These are phyloP conservation scores for Verticillium dahliae DNA, from an alignment of 2,329 filamentous ascomycete genomes.

Conservation along the genomic window DNA sequence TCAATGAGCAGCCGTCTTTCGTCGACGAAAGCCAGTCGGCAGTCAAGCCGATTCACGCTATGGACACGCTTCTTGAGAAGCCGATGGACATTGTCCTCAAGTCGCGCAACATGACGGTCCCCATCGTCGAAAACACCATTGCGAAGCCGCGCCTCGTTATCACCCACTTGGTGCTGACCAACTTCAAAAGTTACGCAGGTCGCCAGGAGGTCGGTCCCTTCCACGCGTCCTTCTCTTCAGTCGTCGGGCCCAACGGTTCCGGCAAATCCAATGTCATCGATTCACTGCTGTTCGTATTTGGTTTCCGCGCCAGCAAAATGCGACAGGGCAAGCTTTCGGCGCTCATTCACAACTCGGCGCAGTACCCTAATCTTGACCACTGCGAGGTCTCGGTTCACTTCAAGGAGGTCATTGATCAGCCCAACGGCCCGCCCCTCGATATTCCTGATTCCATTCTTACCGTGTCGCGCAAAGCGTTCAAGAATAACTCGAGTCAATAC, in stretches of 20 bases:
- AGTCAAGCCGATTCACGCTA: constrained; percentile 66
- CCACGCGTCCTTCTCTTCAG: constrained; percentile 93
- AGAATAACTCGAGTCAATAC: constrained; percentile 97
- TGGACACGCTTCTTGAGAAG: constrained; percentile 73
- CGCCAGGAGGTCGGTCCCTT: constrained; percentile 94
- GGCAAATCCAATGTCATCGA: constrained; percentile 99
- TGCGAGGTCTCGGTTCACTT: constrained; percentile 98
- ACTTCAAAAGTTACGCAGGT: constrained; percentile 99
- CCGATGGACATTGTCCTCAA: constrained; percentile 94
- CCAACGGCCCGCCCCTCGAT: constrained; percentile 62
- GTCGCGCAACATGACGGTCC: constrained; percentile 64
- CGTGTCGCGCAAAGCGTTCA: constrained; percentile 89
- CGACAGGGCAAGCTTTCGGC: constrained; percentile 97
- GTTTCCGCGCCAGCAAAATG: constrained; percentile 99
- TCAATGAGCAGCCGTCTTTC: constrained; percentile 54
- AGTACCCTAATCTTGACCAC: constrained; percentile 75
- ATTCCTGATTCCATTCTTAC: constrained; percentile 80
- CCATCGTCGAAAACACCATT: constrained; percentile 64
- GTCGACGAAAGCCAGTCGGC: constrained; percentile 39
- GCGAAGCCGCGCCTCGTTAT: constrained; percentile 88
- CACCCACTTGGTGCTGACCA: constrained; percentile 83
- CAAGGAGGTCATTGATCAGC: constrained; percentile 87
- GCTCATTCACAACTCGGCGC: constrained; percentile 92
- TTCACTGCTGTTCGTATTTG: constrained; percentile 96
- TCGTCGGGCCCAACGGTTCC: constrained; percentile 95